phyloP scores from a whole-genome alignment of 2,329 filamentous ascomycete genomes.

The Epicoccum nigrum region DNA sequence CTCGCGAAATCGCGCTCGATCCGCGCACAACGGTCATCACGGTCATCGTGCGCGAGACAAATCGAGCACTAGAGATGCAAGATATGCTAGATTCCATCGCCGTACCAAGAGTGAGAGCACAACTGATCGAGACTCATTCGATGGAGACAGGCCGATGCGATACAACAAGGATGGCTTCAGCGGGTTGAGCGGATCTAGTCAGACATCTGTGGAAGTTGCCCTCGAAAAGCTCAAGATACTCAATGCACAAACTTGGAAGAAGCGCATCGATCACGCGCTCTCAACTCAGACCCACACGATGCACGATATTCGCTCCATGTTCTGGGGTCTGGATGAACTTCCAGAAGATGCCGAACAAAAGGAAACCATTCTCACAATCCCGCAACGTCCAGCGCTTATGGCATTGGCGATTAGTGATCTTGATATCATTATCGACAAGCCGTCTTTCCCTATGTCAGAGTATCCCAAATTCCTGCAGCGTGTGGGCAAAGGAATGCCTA shows the following conservation, averaged over 20 bases:
- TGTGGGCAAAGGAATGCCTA: constrained; percentile 96
- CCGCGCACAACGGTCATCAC: constrained; percentile 49
- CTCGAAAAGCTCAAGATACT: constrained; percentile 75
- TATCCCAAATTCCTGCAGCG: constrained; percentile 83
- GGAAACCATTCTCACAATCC: constrained; percentile 85
- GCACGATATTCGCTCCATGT: constrained; percentile 76
- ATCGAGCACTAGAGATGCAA: constrained; percentile 40
- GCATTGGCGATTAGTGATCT: constrained; percentile 81
- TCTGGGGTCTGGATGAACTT: constrained; percentile 81
- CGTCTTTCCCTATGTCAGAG: constrained; percentile 82
- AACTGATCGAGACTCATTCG: constrained; percentile 35
- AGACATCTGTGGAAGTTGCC: constrained; percentile 77
- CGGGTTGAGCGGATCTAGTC: constrained; percentile 73
- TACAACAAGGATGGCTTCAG: constrained; percentile 83
- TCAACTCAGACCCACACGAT: constrained; percentile 73
- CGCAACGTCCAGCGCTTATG: constrained; percentile 83
- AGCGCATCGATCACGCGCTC: constrained; percentile 80
- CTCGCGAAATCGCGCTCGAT: constrained; percentile 60
- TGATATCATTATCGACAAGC: constrained; percentile 86
- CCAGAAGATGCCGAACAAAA: constrained; percentile 82
- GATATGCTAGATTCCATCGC: constrained; percentile 38
- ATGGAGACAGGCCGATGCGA: constrained; percentile 50
- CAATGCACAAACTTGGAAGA: constrained; percentile 91
- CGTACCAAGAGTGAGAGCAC: constrained; percentile 50
- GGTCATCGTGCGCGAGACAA: constrained; percentile 49